Evolutionary conservation across 108 stramenopile genomes (phyloP).

Genomic region (Discostella pseudostelligera): DNA sequence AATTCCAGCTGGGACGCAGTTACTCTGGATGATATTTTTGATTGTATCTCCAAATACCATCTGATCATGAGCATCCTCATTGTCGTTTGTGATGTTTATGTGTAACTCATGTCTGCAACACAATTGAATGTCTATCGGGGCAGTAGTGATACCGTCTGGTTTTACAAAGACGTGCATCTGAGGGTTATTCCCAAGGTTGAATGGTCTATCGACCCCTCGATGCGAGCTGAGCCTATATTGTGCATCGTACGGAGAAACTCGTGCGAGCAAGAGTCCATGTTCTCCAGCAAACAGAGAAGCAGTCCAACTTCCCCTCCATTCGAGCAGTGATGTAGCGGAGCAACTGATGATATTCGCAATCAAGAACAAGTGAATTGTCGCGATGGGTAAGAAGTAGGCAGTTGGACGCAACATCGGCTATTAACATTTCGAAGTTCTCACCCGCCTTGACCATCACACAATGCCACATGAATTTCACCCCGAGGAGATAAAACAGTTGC

Average conservation of each 20-base stretch:
- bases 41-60: slow-evolving; percentile 61
- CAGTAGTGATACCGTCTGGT: slow-evolving; percentile 38
- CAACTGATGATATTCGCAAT: not conserved
- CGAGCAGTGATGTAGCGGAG: slow-evolving; percentile 44
- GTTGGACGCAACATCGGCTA: too few relatives aligned
- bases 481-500: slow-evolving; percentile 36
- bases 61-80: slow-evolving; percentile 35
- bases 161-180: slow-evolving; percentile 59
- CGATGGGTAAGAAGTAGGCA: not conserved
- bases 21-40: slow-evolving; percentile 40
- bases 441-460: slow-evolving; percentile 78
- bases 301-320: slow-evolving; percentile 78
- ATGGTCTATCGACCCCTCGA: slow-evolving; percentile 75
- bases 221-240: slow-evolving; percentile 66
- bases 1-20: slow-evolving; percentile 63
- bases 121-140: slow-evolving; percentile 55
- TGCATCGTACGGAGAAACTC: slow-evolving; percentile 52
- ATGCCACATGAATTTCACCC: slow-evolving; percentile 74
- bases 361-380: not conserved
- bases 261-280: slow-evolving; percentile 55
- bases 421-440: not conserved
- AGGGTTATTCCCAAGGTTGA: slow-evolving; percentile 54
- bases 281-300: slow-evolving; percentile 64
- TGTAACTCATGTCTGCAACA: slow-evolving; percentile 83
- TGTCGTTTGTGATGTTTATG: slow-evolving; percentile 49